A percentile compares a stretch with the other conserved stretches of the same genome.
Conservation (phyloP, 495 filamentous ascomycete genomes). For the Xylaria curta region DNA sequence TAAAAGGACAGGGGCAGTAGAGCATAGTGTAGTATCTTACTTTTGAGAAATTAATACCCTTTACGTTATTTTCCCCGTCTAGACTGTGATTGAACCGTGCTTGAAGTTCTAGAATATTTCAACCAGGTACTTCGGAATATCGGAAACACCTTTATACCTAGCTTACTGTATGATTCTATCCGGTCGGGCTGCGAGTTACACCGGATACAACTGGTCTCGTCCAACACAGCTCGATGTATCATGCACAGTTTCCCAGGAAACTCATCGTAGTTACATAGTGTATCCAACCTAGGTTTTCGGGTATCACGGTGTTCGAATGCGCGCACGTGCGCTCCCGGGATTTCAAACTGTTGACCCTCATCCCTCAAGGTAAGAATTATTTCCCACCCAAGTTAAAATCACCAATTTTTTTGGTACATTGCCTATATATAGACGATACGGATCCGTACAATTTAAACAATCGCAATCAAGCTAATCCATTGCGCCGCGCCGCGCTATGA, state of each 20-base stretch:
- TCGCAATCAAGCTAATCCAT: not conserved
- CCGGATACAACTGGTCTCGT: not conserved
- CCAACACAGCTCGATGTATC: not conserved
- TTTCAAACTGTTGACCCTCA: not conserved
- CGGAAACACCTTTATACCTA: not conserved
- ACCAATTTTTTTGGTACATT: not conserved
- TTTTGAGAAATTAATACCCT: slow-evolving; percentile 3
- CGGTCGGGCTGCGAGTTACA: not conserved
- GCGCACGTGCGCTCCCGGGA: not conserved
- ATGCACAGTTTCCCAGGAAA: not conserved
- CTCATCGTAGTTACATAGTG: not conserved
- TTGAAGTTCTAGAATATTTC: not conserved
- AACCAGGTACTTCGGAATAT: not conserved
- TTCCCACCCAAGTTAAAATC: not conserved
- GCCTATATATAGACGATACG: not conserved
- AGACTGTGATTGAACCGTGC: not conserved
- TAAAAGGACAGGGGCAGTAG: not conserved
- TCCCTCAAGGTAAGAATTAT: not conserved
- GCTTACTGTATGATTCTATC: not conserved
- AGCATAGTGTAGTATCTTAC: slow-evolving; percentile 6
- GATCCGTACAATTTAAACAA: not conserved
- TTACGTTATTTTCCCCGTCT: not conserved
- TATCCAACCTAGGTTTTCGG: not conserved
- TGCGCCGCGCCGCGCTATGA: not conserved
- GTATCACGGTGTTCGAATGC: not conserved